Evolutionary conservation across 768 basidiomycete species (phyloP), one percentile per base, ranked within the genome.

Genomic region (Tulasnella sp.): DNA sequence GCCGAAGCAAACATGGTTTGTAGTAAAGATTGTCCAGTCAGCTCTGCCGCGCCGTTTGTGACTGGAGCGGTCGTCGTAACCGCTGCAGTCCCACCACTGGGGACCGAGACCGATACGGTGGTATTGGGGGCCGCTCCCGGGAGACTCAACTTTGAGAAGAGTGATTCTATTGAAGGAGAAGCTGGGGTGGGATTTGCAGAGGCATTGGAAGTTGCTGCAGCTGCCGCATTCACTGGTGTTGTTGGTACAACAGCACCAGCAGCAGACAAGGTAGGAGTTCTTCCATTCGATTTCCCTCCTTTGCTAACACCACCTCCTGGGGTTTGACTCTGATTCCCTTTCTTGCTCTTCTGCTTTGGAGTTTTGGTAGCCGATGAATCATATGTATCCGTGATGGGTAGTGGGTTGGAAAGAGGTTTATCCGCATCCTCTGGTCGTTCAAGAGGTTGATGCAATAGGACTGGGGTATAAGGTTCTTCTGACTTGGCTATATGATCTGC

Each of bases 1-100:
- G 55, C 83, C 4, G 83, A 86, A 3, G 83, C 83, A 60, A 87
- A 86, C 35, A 87, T 82, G 10, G 75, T 72, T 56, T 81, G 70
- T 13, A 87, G 66, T 28, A 87, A 68, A 15, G 74, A 67, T 42
- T 74, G 67, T 5, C 83, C 80, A n/a, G 74, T 73, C 33, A 64
- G 31, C 56, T 47, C 51, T 44, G 45, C 48, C 60, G 42, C 5
- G 67, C 57, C 25, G 67, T 64, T 34, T 64, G 27, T 47, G 55
- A 37, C 39, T 54, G 56, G 65, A 32, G 62, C 56, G 22, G 65
- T 59, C 9, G 37, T n/a, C 16, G 49, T 64, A 16, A 68, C 52
- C 24, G 66, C 65, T 34, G 70, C 71, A 37, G 78, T 74, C 35
- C 77, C 62, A n/a, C 69, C 69, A 24, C 71, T 69, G 4, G 76